phyloP scores from a whole-genome alignment of 2,329 filamentous ascomycete genomes.

The Fusarium foetens region DNA sequence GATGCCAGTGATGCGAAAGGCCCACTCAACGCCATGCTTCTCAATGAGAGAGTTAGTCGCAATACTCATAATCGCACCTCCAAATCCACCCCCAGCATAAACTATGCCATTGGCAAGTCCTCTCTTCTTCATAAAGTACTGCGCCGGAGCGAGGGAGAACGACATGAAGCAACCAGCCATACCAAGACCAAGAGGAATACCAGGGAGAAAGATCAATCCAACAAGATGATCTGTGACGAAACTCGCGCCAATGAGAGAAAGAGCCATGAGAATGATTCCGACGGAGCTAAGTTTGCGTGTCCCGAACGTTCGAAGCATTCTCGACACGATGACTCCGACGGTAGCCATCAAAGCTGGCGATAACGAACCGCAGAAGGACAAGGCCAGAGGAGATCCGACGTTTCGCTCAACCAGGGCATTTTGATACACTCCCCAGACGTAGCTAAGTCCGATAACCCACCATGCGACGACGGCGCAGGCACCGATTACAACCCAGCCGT shows the following conservation, averaged over 20 bases:
- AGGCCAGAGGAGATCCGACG: constrained; percentile 58
- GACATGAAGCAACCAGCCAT: constrained; percentile 47
- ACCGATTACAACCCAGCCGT: constrained; percentile 43
- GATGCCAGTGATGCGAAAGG: constrained; percentile 64
- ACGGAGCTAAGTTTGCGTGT: constrained; percentile 22
- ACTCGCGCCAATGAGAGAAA: constrained; percentile 24
- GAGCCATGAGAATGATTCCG: not conserved
- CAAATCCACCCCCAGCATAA: constrained; percentile 64
- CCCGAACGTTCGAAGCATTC: constrained; percentile 22
- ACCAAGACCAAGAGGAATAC: constrained; percentile 40
- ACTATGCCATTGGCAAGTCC: constrained; percentile 67
- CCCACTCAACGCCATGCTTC: constrained; percentile 59
- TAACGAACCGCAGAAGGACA: constrained; percentile 68
- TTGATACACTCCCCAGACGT: constrained; percentile 71
- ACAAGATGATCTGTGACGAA: constrained; percentile 39
- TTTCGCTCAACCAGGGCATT: constrained; percentile 61
- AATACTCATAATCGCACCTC: constrained; percentile 64
- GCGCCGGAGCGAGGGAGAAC: constrained; percentile 48
- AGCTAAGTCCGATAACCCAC: constrained; percentile 67
- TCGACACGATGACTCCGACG: constrained; percentile 20
- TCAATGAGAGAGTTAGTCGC: constrained; percentile 60
- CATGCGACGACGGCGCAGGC: constrained; percentile 46
- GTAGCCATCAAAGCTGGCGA: constrained; percentile 38
- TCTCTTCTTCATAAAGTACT: constrained; percentile 65
- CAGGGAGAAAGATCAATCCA: constrained; percentile 45